Evolutionary conservation across 2,329 filamentous ascomycete species (phyloP), one percentile per base, ranked within the genome.

Genomic region (Hypoxylon sp.): DNA sequence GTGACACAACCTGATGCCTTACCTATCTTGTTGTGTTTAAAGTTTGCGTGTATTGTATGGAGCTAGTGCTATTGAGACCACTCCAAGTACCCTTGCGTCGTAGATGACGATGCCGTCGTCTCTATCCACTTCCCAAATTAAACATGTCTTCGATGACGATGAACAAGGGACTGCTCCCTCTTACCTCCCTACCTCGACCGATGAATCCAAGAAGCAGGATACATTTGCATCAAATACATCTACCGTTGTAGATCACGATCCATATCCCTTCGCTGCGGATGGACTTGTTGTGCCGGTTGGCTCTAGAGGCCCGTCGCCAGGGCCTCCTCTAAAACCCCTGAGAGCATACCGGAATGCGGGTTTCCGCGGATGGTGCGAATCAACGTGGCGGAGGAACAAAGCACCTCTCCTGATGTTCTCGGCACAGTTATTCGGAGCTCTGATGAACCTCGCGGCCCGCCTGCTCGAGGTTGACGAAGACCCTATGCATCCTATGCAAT

Each of bases 401-500:
- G 91, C 92, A 1, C 84, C 94, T 18, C 81, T 91, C 20, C 82
- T 93, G 45, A 92, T 97, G 44, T 81, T 93, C 16, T 65, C 90
- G 2, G 86, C 93, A 0, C 93, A 97, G 77, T 81, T 96, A 33
- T 97, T 97, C 71, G 93, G 90, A 1, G 89, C 91, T 0, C 78
- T 92, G 54, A 97, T 97, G 94, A 96, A 96, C 76, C 87, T 96
- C 8, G 88, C 89, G 40, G 92, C 93, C 0, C 85, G 93, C 18
- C 77, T 95, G 9, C 81, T 97, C 38, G 92, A 96, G 75, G 83
- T 91, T 16, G 69, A 61, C 12, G 71, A 69, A 57, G 83, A 89
- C 48, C 87, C 87, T 1, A 90, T 96, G 82, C 88, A 96, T 80
- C 92, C 93, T 0, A 89, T 96, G 69, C 92, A 96, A 79, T 89